A percentile compares a stretch with the other conserved stretches of the same genome.
phyloP scores from a whole-genome alignment of 352 stramenopile genomes.

The Globisporangium paroecandrum region DNA sequence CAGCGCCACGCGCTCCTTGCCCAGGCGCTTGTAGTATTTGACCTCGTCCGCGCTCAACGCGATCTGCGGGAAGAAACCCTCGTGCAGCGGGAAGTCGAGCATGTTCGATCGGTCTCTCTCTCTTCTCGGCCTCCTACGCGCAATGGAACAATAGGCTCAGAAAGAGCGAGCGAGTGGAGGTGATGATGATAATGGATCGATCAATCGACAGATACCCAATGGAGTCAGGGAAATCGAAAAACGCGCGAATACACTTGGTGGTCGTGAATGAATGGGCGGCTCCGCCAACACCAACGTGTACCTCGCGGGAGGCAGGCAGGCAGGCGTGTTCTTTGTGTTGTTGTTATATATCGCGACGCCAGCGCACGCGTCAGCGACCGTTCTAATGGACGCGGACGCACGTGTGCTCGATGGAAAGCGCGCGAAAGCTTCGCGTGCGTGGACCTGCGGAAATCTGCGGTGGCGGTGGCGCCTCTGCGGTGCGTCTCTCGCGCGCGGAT shows the following conservation, averaged over 20 bases:
- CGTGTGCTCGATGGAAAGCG: neutral
- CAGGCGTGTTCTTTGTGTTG: too few relatives aligned
- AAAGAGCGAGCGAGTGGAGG: neutral
- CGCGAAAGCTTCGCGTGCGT: neutral
- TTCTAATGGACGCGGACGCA: neutral
- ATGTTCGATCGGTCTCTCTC: conserved; percentile 2
- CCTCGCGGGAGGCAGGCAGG: too few relatives aligned
- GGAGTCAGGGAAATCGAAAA: conserved; percentile 3
- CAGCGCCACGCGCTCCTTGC: conserved; percentile 61
- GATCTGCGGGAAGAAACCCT: conserved; percentile 79
- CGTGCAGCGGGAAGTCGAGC: conserved; percentile 54
- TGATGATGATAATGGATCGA: neutral
- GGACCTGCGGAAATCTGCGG: neutral
- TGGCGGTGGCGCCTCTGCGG: neutral
- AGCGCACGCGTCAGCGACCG: neutral
- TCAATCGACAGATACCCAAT: neutral
- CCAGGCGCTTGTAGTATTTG: conserved; percentile 65
- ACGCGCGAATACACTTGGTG: neutral
- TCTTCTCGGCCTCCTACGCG: neutral
- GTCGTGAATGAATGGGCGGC: too few relatives aligned
- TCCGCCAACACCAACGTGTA: too few relatives aligned
- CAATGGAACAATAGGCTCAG: conserved; percentile 11
- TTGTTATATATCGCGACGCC: too few relatives aligned
- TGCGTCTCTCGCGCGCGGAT: neutral
- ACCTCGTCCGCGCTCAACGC: conserved; percentile 69